A percentile compares a stretch with the other conserved stretches of the same genome.
Evolutionary conservation across 495 filamentous ascomycete genomes (phyloP).

Genomic region (Evansstolkia leycettana): DNA sequence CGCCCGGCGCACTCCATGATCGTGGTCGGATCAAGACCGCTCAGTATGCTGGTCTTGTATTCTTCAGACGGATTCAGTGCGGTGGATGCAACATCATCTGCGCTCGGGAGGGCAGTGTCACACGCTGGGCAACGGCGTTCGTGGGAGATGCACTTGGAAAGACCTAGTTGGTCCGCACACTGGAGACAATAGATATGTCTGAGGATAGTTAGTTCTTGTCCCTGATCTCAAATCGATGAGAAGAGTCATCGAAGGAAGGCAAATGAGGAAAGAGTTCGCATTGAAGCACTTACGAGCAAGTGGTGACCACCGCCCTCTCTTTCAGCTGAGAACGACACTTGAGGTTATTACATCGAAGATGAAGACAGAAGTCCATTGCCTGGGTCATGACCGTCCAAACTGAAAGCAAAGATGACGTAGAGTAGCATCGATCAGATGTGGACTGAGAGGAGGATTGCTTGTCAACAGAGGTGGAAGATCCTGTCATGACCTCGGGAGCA

Average conservation of each 20-base stretch:
- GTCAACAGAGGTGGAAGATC: too few relatives aligned
- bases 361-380: constrained; percentile 57
- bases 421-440: too few relatives aligned
- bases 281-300: constrained; percentile 56
- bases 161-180: constrained; percentile 58
- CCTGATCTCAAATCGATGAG: not conserved
- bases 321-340: constrained; percentile 65
- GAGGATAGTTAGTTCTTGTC: constrained; percentile 5
- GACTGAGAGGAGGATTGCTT: too few relatives aligned
- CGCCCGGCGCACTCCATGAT: constrained; percentile 87
- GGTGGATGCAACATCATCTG: constrained; percentile 67
- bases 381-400: not conserved
- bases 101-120: constrained; percentile 49
- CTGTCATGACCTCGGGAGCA: too few relatives aligned
- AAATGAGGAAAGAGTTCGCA: constrained; percentile 2
- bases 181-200: constrained; percentile 80
- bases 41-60: constrained; percentile 84
- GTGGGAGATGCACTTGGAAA: constrained; percentile 44
- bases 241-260: not conserved
- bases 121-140: constrained; percentile 74
- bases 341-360: constrained; percentile 68
- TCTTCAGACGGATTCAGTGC: constrained; percentile 80
- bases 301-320: constrained; percentile 76
- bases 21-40: constrained; percentile 68
- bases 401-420: too few relatives aligned